Evolutionary conservation across 345 rosid species (phyloP).

Genomic region (Salix arbutifolia): DNA sequence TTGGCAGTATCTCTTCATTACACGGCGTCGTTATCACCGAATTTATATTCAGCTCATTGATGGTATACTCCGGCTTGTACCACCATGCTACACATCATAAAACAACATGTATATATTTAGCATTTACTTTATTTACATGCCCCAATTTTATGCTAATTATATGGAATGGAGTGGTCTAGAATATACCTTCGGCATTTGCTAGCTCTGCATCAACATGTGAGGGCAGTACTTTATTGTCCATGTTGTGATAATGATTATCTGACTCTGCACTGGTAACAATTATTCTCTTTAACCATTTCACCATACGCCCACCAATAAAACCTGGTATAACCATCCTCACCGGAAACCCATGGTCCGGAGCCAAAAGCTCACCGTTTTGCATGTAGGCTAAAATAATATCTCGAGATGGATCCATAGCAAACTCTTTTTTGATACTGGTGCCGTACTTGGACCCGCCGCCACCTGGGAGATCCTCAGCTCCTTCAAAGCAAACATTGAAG

Average conservation of each 20-base stretch:
- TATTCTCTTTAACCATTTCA: constrained; percentile 82
- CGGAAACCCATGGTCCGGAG: constrained; percentile 93
- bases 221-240: constrained; percentile 81
- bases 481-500: constrained; percentile 85
- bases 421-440: constrained; percentile 61
- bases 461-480: constrained; percentile 88
- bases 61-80: constrained; percentile 78
- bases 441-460: constrained; percentile 95
- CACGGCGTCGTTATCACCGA: constrained; percentile 87
- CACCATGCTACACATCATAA: constrained; percentile 64
- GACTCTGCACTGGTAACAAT: constrained; percentile 73
- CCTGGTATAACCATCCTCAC: constrained; percentile 83
- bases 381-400: constrained; percentile 83
- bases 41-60: constrained; percentile 85
- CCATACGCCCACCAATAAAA: constrained; percentile 91
- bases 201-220: constrained; percentile 83
- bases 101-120: neutral
- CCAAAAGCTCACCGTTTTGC: constrained; percentile 83
- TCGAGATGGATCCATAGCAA: constrained; percentile 77
- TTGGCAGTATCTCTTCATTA: constrained; percentile 75
- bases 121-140: neutral
- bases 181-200: constrained; percentile 75
- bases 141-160: neutral
- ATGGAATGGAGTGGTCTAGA: neutral
- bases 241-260: constrained; percentile 68